Percentiles rank a stretch among this genome's conserved stretches.
Evolutionary conservation across 345 rosid genomes (phyloP).

Genomic region (Aquilaria sinensis): DNA sequence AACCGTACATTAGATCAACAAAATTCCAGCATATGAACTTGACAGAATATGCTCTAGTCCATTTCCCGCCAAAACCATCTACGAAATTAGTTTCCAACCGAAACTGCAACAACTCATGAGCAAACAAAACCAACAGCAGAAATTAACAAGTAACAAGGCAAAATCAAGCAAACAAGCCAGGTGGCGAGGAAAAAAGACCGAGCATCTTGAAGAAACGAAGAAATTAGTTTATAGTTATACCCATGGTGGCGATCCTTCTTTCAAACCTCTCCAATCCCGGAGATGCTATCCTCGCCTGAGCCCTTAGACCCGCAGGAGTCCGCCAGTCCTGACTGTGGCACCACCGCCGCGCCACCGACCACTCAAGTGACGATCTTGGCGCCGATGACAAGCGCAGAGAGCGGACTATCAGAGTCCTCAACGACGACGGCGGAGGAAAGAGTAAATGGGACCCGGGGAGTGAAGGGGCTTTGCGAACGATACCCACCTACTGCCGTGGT

Average conservation of each 20-base stretch:
- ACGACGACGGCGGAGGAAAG: slow-evolving; percentile 13
- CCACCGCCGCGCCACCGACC: slow-evolving; percentile 32
- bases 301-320: slow-evolving; percentile 35
- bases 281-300: slow-evolving; percentile 31
- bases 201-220: background rate
- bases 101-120: too few relatives aligned
- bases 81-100: background rate
- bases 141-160: background rate
- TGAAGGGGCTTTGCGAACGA: too few relatives aligned
- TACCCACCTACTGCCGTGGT: too few relatives aligned
- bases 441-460: too few relatives aligned
- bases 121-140: background rate
- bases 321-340: slow-evolving; percentile 34
- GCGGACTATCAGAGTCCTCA: slow-evolving; percentile 21
- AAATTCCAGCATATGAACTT: too few relatives aligned
- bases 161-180: background rate
- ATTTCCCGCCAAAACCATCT: slow-evolving; percentile 3
- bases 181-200: background rate
- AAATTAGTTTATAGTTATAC: slow-evolving; percentile 23
- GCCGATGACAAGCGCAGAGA: slow-evolving; percentile 34
- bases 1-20: too few relatives aligned
- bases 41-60: background rate
- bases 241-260: slow-evolving; percentile 50
- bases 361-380: slow-evolving; percentile 26
- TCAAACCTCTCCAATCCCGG: slow-evolving; percentile 43